A percentile compares a stretch with the other conserved stretches of the same genome.
These are phyloP conservation scores for Pulicaria dysenterica DNA, from an alignment of 129 eudicot species.

Conservation along the genomic window DNA sequence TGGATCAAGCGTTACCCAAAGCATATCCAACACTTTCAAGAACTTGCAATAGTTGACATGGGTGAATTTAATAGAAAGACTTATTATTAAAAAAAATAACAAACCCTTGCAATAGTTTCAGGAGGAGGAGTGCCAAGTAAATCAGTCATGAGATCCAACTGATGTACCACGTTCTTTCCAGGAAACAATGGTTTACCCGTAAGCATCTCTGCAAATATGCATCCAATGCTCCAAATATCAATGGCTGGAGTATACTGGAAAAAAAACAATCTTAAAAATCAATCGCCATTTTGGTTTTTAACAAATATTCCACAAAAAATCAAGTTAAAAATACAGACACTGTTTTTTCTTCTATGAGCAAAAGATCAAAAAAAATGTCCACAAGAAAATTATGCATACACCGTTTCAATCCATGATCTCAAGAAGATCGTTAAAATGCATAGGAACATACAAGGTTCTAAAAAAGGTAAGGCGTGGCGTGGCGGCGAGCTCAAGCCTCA, in stretches of 20 bases:
- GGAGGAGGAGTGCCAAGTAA: constrained; percentile 88
- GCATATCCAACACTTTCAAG: not conserved
- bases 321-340: not conserved
- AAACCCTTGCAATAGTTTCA: constrained; percentile 77
- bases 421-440: too few relatives aligned
- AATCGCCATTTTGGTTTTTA: not conserved
- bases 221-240: constrained; percentile 98
- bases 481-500: too few relatives aligned
- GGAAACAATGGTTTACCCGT: constrained; percentile 92
- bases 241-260: constrained; percentile 94
- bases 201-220: constrained; percentile 98
- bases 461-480: too few relatives aligned
- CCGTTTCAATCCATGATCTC: not conserved
- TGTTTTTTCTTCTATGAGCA: not conserved
- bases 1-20: too few relatives aligned
- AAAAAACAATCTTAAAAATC: constrained; percentile 24
- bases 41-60: not conserved
- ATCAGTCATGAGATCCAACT: constrained; percentile 85
- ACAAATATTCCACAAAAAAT: not conserved
- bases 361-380: not conserved
- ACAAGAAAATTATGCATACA: not conserved
- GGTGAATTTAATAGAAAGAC: not conserved
- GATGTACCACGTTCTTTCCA: constrained; percentile 92
- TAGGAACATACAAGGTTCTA: too few relatives aligned
- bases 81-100: constrained; percentile 13